Conservation (phyloP, 2,329 filamentous ascomycete species). For the Lachnellula occidentalis region DNA sequence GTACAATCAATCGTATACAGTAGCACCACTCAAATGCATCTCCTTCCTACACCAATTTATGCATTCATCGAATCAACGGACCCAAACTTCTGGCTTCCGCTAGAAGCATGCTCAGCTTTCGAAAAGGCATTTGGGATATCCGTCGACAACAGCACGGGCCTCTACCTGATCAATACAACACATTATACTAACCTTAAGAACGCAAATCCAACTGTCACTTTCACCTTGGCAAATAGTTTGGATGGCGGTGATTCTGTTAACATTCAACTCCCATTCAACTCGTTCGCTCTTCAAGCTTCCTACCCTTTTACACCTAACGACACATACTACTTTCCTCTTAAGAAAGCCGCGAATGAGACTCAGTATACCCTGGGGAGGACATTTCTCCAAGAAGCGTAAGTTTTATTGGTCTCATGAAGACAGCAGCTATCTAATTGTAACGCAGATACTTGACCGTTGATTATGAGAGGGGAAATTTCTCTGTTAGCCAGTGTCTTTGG, state of each 20-base stretch:
- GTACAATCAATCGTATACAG: slow-evolving; percentile 37
- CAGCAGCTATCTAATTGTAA: not conserved
- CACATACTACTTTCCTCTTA: slow-evolving; percentile 41
- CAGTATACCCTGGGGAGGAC: slow-evolving; percentile 35
- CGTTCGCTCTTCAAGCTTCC: slow-evolving; percentile 21
- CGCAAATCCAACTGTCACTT: slow-evolving; percentile 27
- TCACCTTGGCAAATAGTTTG: slow-evolving; percentile 19
- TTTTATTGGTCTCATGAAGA: not conserved
- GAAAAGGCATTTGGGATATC: slow-evolving; percentile 57
- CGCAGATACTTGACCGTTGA: slow-evolving; percentile 25
- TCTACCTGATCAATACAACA: slow-evolving; percentile 57
- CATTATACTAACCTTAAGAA: slow-evolving; percentile 21
- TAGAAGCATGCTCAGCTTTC: slow-evolving; percentile 55
- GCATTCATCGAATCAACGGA: slow-evolving; percentile 54
- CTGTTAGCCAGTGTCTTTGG: slow-evolving; percentile 23
- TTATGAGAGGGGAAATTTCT: slow-evolving; percentile 27
- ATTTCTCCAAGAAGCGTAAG: slow-evolving; percentile 36
- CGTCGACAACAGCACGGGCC: slow-evolving; percentile 54
- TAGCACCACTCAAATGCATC: slow-evolving; percentile 25
- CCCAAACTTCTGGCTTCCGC: slow-evolving; percentile 57
- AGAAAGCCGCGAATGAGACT: slow-evolving; percentile 28
- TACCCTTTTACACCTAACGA: slow-evolving; percentile 32
- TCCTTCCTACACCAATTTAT: slow-evolving; percentile 31
- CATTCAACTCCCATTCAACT: slow-evolving; percentile 24
- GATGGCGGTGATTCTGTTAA: slow-evolving; percentile 25